These are phyloP conservation scores for Citrus unshiu DNA, from an alignment of 345 rosid species.

Conservation along the genomic window DNA sequence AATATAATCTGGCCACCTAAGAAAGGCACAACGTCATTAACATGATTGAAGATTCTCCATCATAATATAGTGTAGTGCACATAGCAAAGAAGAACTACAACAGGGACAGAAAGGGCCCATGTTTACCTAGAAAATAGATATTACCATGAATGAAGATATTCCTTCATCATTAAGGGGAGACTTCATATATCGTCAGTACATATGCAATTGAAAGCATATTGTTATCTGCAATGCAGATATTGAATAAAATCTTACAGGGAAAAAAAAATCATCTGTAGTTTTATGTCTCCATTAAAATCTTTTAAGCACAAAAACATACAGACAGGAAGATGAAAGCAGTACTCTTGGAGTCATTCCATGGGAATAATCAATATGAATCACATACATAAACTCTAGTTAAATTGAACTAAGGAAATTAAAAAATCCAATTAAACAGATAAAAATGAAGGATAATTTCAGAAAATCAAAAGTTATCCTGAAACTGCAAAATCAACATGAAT, in stretches of 20 bases:
- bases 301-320: not conserved
- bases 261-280: not conserved
- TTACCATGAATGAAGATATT: too few species aligned
- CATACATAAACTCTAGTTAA: not conserved
- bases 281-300: not conserved
- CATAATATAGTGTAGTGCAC: not conserved
- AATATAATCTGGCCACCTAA: not conserved
- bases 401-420: not conserved
- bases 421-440: not conserved
- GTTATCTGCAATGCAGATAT: not conserved
- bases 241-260: not conserved
- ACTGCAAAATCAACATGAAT: not conserved
- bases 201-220: not conserved
- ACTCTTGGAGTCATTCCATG: not conserved
- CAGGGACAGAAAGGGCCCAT: not conserved
- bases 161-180: not conserved
- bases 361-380: not conserved
- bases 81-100: not conserved
- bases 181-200: not conserved
- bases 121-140: not conserved
- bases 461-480: not conserved
- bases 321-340: not conserved
- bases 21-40: not conserved
- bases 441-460: not conserved
- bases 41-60: not conserved